Evolutionary conservation across 2,329 filamentous ascomycete species (phyloP).

Genomic region (Curvularia sp.): DNA sequence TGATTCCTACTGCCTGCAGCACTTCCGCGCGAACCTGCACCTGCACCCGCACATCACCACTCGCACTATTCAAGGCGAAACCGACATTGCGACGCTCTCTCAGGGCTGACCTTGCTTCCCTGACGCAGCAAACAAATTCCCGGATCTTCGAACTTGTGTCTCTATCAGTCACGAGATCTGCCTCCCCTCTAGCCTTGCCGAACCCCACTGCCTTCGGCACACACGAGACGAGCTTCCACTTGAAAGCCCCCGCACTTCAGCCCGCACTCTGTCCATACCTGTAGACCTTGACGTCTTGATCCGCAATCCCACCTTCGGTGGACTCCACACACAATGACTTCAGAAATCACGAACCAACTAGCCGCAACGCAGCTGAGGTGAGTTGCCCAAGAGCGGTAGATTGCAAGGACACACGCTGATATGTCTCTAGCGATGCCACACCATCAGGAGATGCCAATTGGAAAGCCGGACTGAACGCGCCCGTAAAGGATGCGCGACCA

Average conservation of each 20-base stretch:
- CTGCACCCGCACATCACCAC: constrained; percentile 16
- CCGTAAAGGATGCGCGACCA: constrained; percentile 75
- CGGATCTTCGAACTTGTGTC: constrained; percentile 11
- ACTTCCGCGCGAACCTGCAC: constrained; percentile 19
- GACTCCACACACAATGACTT: constrained; percentile 53
- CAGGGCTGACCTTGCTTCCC: constrained; percentile 16
- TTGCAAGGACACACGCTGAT: constrained; percentile 19
- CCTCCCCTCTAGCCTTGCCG: constrained; percentile 15
- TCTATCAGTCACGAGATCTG: constrained; percentile 24
- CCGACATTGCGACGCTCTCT: constrained; percentile 15
- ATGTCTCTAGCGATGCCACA: constrained; percentile 53
- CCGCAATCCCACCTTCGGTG: constrained; percentile 33
- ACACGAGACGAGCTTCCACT: constrained; percentile 23
- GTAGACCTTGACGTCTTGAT: constrained; percentile 25
- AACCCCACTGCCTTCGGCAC: constrained; percentile 20
- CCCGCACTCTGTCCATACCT: constrained; percentile 24
- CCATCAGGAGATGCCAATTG: constrained; percentile 67
- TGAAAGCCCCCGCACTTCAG: constrained; percentile 27
- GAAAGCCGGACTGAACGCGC: constrained; percentile 75
- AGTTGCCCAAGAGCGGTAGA: constrained; percentile 18
- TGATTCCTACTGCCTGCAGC: constrained; percentile 16
- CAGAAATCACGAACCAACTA: constrained; percentile 63
- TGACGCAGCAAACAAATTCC: constrained; percentile 18
- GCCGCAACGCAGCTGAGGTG: constrained; percentile 61
- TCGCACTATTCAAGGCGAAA: constrained; percentile 22